Percentiles rank a stretch among this genome's conserved stretches.
Evolutionary conservation across 306 rosid species (phyloP).

Genomic region (Cucumis melo): DNA sequence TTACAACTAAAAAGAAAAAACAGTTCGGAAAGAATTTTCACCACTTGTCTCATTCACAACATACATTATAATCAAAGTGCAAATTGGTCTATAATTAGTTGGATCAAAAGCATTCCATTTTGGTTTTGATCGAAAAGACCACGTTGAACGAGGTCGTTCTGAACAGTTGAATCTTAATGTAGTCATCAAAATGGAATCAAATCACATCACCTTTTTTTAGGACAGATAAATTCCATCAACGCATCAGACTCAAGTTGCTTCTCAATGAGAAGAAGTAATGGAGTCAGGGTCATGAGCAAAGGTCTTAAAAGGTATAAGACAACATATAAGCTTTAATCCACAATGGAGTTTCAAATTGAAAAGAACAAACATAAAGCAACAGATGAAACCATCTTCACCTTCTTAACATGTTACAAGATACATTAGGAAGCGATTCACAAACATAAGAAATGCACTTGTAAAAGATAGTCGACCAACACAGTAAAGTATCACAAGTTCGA

Average conservation of each 20-base stretch:
- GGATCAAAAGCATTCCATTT: background rate
- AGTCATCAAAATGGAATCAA: background rate
- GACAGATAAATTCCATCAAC: background rate
- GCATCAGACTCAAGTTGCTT: background rate
- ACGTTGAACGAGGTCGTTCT: too few species aligned
- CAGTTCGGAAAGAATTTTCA: too few species aligned
- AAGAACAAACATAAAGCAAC: background rate
- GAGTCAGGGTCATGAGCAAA: background rate
- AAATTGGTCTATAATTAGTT: background rate
- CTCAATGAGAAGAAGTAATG: background rate
- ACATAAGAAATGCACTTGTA: background rate
- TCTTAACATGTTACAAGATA: background rate
- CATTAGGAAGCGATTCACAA: background rate
- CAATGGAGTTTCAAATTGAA: background rate
- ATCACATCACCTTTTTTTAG: background rate
- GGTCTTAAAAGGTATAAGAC: background rate
- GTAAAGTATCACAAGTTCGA: background rate
- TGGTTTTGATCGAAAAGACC: background rate
- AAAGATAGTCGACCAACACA: background rate
- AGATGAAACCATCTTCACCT: slow-evolving; percentile 4
- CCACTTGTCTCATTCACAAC: background rate
- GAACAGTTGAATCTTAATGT: background rate
- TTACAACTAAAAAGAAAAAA: too few species aligned
- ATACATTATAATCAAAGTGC: background rate
- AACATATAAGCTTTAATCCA: background rate